Conservation (phyloP, 73 alveolate genomes). For the Chromera velia region DNA sequence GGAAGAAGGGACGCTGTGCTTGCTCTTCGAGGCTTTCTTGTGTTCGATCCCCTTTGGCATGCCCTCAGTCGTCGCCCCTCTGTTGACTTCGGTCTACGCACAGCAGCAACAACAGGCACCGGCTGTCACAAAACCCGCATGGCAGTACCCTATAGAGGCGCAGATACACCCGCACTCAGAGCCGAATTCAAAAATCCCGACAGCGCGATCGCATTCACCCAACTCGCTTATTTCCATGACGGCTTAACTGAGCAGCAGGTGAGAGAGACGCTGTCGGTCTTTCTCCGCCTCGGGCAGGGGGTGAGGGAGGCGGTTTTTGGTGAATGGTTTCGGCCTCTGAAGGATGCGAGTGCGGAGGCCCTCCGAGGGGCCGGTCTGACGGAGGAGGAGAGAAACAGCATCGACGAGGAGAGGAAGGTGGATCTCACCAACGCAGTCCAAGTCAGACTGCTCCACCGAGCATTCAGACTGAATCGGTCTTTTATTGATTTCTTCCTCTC, state of each 20-base stretch:
- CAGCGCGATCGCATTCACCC: conserved; percentile 24
- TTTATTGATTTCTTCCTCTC: conserved; percentile 19
- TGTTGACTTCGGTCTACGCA: conserved; percentile 18
- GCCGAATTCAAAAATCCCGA: conserved; percentile 18
- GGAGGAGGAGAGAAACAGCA: neutral
- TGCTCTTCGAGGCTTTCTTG: conserved; percentile 18
- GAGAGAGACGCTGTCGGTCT: conserved; percentile 6
- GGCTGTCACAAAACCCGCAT: conserved; percentile 14
- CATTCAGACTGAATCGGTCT: conserved; percentile 8
- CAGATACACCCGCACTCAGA: conserved; percentile 20
- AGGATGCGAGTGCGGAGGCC: no score
- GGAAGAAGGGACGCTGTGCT: conserved; percentile 3
- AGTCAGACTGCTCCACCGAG: neutral
- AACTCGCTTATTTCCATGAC: conserved; percentile 11
- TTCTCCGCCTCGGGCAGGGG: conserved; percentile 9
- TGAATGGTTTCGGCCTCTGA: neutral
- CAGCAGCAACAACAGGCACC: no score
- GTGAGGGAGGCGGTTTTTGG: conserved; percentile 3
- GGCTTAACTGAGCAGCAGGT: conserved; percentile 14
- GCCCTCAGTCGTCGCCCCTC: conserved; percentile 9
- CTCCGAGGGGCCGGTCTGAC: neutral
- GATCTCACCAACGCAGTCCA: conserved; percentile 13
- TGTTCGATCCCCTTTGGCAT: conserved; percentile 14
- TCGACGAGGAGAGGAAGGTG: conserved; percentile 7
- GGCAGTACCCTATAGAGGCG: conserved; percentile 24